phyloP scores from a whole-genome alignment of 768 basidiomycete genomes.

The Lentinus tigrinus region DNA sequence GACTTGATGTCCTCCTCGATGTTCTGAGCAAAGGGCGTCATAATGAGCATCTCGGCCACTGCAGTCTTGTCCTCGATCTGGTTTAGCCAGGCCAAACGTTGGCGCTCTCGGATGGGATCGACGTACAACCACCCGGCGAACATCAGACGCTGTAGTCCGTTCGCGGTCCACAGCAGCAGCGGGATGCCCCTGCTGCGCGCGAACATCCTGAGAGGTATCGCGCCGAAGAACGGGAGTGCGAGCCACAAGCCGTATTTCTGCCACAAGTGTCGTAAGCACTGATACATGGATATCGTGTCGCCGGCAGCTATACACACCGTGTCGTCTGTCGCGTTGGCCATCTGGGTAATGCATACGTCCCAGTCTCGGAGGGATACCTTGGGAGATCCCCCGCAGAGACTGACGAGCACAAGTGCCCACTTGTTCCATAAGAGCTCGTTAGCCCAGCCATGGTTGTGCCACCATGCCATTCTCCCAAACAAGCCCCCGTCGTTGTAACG shows the following conservation, averaged over 20 bases:
- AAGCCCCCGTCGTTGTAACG: background rate
- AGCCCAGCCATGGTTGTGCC: background rate
- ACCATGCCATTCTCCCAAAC: background rate
- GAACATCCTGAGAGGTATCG: conserved; percentile 1
- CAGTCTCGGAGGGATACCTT: no score
- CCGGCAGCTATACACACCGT: background rate
- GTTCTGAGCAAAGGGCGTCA: background rate
- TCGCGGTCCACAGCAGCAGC: background rate
- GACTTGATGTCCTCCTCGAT: background rate
- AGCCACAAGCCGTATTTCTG: no score
- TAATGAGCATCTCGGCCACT: background rate
- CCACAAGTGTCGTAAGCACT: no score
- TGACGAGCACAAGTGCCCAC: no score
- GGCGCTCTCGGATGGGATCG: background rate
- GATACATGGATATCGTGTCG: background rate
- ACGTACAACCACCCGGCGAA: background rate
- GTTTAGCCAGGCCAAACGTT: background rate
- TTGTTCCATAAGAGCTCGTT: background rate
- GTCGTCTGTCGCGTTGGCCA: background rate
- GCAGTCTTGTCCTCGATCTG: background rate
- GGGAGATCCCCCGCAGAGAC: no score
- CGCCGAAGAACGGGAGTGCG: background rate
- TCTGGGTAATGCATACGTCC: background rate
- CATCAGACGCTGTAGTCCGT: conserved; percentile 2
- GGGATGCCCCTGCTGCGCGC: background rate